Evolutionary conservation across 139 green algal genomes (phyloP).

Genomic region (Coelastrella sp.): DNA sequence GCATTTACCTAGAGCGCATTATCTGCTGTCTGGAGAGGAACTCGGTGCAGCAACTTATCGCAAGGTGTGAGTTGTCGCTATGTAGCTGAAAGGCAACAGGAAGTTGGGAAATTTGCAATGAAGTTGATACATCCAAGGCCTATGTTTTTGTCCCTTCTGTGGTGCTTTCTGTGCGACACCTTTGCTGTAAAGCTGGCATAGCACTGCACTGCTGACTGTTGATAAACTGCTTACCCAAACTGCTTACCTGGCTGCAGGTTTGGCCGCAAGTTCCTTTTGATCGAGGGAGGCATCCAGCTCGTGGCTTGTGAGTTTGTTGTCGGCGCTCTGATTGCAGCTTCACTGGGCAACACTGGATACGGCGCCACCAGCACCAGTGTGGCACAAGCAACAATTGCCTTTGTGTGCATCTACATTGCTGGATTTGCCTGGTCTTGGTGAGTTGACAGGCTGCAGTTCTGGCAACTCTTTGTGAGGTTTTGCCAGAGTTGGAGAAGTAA

Average conservation of each 20-base stretch:
- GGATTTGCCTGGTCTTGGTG: constrained; percentile 82
- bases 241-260: constrained; percentile 30
- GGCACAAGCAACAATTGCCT: constrained; percentile 60
- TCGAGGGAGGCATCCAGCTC: constrained; percentile 41
- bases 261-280: constrained; percentile 54
- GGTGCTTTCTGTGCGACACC: neutral
- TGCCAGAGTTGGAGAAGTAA: no score
- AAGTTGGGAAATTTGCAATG: no score
- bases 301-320: constrained; percentile 34
- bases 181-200: neutral
- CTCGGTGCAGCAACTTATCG: no score
- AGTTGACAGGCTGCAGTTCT: neutral
- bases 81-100: neutral
- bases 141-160: neutral
- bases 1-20: no score
- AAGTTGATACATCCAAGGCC: no score
- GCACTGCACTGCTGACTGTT: neutral
- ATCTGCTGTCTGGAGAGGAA: no score
- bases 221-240: neutral
- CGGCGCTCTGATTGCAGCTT: neutral
- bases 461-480: neutral
- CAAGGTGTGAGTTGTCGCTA: no score
- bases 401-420: constrained; percentile 82
- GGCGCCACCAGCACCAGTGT: constrained; percentile 17
- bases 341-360: neutral